Conservation (phyloP, 1,139 yeast genomes). For the Lodderomyces oxycetoniae region DNA sequence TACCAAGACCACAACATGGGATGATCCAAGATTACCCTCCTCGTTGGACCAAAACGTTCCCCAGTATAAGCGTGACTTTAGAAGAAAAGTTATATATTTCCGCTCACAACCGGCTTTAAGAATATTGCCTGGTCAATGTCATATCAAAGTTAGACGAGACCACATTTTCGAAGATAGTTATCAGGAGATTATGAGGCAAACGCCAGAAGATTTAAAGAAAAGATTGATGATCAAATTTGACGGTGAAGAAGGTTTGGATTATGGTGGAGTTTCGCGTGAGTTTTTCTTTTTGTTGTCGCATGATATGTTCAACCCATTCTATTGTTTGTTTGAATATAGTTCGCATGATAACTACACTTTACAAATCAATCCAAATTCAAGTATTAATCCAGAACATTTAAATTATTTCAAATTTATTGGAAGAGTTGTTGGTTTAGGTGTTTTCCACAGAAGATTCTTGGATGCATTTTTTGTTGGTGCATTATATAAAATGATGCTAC, state of each 20-base stretch:
- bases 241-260: conserved; percentile 98
- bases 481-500: conserved; percentile 93
- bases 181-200: conserved; percentile 97
- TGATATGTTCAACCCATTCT: conserved; percentile 98
- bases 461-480: conserved; percentile 99
- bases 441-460: conserved; percentile 94
- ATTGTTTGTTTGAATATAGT: conserved; percentile 93
- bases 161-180: conserved; percentile 96
- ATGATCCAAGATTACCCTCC: conserved; percentile 97
- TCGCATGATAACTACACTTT: conserved; percentile 97
- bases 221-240: conserved; percentile 96
- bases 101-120: conserved; percentile 97
- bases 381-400: conserved; percentile 95
- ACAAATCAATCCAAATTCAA: conserved; percentile 97
- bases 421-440: conserved; percentile 95
- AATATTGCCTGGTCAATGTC: conserved; percentile 97
- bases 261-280: conserved; percentile 98
- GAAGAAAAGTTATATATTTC: conserved; percentile 95
- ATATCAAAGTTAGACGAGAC: conserved; percentile 94
- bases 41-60: conserved; percentile 97
- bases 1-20: conserved; percentile 99
- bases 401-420: conserved; percentile 98
- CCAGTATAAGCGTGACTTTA: conserved; percentile 96
- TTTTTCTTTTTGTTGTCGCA: conserved; percentile 93
- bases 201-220: conserved; percentile 96